phyloP scores from a whole-genome alignment of 2,329 filamentous ascomycete genomes.

The Penicillium sp. region DNA sequence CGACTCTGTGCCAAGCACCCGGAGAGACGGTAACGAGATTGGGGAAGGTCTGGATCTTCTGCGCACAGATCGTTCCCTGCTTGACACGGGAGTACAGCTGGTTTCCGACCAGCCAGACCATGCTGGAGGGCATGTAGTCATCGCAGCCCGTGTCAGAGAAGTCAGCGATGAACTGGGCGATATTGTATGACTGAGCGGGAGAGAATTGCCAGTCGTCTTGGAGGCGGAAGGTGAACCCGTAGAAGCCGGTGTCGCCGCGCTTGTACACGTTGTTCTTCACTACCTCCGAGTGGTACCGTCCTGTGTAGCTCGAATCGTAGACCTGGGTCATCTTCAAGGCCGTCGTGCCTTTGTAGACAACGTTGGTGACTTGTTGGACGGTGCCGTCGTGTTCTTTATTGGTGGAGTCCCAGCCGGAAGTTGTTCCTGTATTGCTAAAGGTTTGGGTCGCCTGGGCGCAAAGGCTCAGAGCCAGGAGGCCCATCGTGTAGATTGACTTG shows the following conservation, averaged over 20 bases:
- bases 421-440: slow-evolving; percentile 30
- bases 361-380: slow-evolving; percentile 44
- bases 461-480: background rate
- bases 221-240: slow-evolving; percentile 55
- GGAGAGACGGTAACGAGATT: slow-evolving; percentile 42
- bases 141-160: slow-evolving; percentile 47
- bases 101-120: slow-evolving; percentile 50
- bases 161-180: slow-evolving; percentile 55
- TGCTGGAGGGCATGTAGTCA: slow-evolving; percentile 51
- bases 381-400: slow-evolving; percentile 46
- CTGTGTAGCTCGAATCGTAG: slow-evolving; percentile 33
- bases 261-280: slow-evolving; percentile 47
- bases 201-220: slow-evolving; percentile 48
- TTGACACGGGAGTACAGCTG: slow-evolving; percentile 48
- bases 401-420: slow-evolving; percentile 42
- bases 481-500: background rate
- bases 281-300: slow-evolving; percentile 48
- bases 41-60: slow-evolving; percentile 32
- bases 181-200: slow-evolving; percentile 48
- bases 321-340: slow-evolving; percentile 46
- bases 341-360: slow-evolving; percentile 39
- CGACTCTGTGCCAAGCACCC: slow-evolving; percentile 50
- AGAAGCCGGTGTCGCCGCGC: slow-evolving; percentile 48
- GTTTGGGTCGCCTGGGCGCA: slow-evolving; percentile 13
- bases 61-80: slow-evolving; percentile 39